Evolutionary conservation across 2,329 filamentous ascomycete species (phyloP), one percentile per base, ranked within the genome.

Genomic region (Cordyceps militaris): DNA sequence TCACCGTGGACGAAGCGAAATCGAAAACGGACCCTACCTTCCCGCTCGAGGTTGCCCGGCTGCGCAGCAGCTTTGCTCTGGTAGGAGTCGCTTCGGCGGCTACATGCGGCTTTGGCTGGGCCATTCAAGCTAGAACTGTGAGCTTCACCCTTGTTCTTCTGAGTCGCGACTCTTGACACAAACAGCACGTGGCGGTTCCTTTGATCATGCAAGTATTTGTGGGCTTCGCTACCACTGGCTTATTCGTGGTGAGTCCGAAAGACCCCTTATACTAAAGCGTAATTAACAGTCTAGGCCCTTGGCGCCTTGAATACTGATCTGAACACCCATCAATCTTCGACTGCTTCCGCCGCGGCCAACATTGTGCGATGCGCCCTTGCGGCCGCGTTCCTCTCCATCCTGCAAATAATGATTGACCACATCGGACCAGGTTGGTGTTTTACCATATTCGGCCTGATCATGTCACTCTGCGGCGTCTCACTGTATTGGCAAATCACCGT

Each of bases 361-460:
- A 59, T 65, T 44, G 60, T 66, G 11, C 58, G 63, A 49, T 64
- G 63, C 28, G 58, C 59, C 3, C 52, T 66, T 4, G 60, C 63
- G 10, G 63, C 63, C 2, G 59, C 51, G 3, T 43, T 56, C 19
- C 56, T 64, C 1, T 63, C 63, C 1, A 56, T 59, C 1, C 34
- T 64, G 1, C 59, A 66, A 30, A 56, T 60, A 1, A 60, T 65
- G 10, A 61, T 65, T n/a, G 61, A 64, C 26, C 21, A 34, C 0
- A 56, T 64, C 2, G 63, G 64, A 3, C 40, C 56, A 16, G 63
- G 62, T 9, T 66, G 63, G 62, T 64, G 61, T 26, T 66, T 66
- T 38, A 64, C 62, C 11, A 61, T 65, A n/a, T 65, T 63, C 13
- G 63, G 58, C 7, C 13, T 59, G 3, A 46, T 63, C 5, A 59